phyloP scores from a whole-genome alignment of 108 stramenopile genomes.

The Fragilariopsis cylindrus region DNA sequence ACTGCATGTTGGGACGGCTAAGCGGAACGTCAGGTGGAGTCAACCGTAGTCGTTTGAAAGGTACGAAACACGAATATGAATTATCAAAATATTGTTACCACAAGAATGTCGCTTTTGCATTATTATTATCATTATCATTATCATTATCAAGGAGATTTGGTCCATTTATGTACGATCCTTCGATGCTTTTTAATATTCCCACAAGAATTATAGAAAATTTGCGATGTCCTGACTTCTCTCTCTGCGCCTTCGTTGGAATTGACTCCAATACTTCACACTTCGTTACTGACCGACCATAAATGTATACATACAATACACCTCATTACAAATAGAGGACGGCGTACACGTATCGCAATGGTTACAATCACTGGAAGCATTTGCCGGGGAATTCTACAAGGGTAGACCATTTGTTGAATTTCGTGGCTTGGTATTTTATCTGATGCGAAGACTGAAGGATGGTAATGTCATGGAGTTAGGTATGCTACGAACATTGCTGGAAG shows the following conservation, averaged over 20 bases:
- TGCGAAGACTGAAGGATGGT: conserved; percentile 59
- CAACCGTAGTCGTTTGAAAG: conserved; percentile 67
- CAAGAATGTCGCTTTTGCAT: neutral
- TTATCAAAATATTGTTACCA: neutral
- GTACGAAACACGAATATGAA: conserved; percentile 35
- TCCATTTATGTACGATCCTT: no score
- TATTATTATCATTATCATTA: conserved; percentile 5
- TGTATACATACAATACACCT: neutral
- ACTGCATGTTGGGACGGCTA: conserved; percentile 72
- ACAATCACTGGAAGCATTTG: conserved; percentile 81
- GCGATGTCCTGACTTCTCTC: conserved; percentile 20
- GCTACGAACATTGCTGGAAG: conserved; percentile 73
- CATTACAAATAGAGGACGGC: conserved; percentile 59
- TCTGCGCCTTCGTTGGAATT: conserved; percentile 4
- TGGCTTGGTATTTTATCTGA: conserved; percentile 70
- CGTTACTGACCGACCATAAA: neutral
- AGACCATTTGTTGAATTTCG: conserved; percentile 79
- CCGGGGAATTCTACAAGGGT: conserved; percentile 76
- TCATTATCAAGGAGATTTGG: neutral
- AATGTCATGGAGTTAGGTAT: conserved; percentile 80
- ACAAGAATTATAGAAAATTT: neutral
- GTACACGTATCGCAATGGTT: conserved; percentile 89
- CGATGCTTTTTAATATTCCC: no score
- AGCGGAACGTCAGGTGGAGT: conserved; percentile 54
- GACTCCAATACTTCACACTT: neutral